Evolutionary conservation across 176 grass and related monocot species (phyloP).

Genomic region (Bolboschoenus planiculmis): DNA sequence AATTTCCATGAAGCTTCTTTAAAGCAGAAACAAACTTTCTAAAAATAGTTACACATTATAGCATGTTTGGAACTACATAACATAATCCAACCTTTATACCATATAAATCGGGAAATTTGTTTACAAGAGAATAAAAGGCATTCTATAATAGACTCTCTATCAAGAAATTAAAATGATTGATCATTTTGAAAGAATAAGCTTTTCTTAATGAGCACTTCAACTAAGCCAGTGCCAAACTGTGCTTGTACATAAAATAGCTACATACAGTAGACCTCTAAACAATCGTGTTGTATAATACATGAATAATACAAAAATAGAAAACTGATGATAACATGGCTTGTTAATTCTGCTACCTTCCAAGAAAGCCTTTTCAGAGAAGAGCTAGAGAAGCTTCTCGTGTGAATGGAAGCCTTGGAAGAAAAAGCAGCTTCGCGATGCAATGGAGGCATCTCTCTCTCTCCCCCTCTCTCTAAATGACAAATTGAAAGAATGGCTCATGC

Average conservation of each 20-base stretch:
- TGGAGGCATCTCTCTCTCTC: slow-evolving; percentile 37
- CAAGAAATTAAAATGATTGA: neutral
- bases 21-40: neutral
- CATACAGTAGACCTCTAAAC: neutral
- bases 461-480: slow-evolving; percentile 2
- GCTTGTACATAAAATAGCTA: slow-evolving; percentile 6
- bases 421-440: slow-evolving; percentile 66
- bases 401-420: slow-evolving; percentile 67
- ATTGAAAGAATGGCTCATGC: slow-evolving; percentile 51
- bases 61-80: neutral
- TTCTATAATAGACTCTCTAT: neutral
- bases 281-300: slow-evolving; percentile 13
- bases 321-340: slow-evolving; percentile 5
- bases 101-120: neutral
- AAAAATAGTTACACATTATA: neutral
- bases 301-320: neutral
- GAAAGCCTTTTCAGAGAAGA: slow-evolving; percentile 23
- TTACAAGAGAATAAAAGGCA: neutral
- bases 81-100: neutral
- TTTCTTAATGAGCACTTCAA: neutral
- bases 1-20: neutral
- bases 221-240: slow-evolving; percentile 8
- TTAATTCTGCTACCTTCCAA: slow-evolving; percentile 17
- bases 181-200: neutral
- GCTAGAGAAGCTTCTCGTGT: slow-evolving; percentile 44